Conservation (phyloP, 78 protist species). For the Emiliania huxleyi region DNA sequence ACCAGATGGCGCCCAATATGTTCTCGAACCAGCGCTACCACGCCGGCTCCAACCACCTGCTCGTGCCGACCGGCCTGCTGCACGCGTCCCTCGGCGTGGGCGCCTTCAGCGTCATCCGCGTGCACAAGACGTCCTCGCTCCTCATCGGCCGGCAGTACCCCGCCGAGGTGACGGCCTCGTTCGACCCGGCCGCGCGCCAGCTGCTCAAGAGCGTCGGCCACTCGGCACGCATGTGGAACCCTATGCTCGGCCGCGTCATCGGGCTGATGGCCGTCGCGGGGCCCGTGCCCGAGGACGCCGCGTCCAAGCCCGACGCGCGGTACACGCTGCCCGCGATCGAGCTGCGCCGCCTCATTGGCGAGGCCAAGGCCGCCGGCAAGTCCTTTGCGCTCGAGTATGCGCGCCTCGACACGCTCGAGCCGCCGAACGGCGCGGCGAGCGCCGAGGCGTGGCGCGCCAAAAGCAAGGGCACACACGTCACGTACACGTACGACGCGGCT, state of each 20-base stretch:
- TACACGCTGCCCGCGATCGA: too few species aligned
- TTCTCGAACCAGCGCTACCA: neutral
- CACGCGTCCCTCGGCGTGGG: neutral
- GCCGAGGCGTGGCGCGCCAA: too few species aligned
- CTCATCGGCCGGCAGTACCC: neutral
- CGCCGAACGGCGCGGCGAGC: too few species aligned
- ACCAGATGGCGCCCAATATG: neutral
- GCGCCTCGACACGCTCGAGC: too few species aligned
- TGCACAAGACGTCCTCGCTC: neutral
- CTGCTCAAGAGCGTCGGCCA: neutral
- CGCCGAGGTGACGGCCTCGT: neutral
- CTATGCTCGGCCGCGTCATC: neutral
- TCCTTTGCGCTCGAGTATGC: too few species aligned
- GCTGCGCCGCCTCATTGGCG: too few species aligned
- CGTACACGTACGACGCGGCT: too few species aligned
- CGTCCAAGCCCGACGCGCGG: too few species aligned
- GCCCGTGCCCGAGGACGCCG: too few species aligned
- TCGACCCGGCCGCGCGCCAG: neutral
- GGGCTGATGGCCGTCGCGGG: too few species aligned
- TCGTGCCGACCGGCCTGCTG: neutral
- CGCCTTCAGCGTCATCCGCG: neutral
- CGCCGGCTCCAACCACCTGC: constrained; percentile 1
- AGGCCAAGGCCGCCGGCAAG: too few species aligned
- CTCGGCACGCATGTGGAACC: neutral
- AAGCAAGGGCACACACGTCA: too few species aligned